phyloP scores from a whole-genome alignment of 176 grass and related monocot species.

The Avena eriantha region DNA sequence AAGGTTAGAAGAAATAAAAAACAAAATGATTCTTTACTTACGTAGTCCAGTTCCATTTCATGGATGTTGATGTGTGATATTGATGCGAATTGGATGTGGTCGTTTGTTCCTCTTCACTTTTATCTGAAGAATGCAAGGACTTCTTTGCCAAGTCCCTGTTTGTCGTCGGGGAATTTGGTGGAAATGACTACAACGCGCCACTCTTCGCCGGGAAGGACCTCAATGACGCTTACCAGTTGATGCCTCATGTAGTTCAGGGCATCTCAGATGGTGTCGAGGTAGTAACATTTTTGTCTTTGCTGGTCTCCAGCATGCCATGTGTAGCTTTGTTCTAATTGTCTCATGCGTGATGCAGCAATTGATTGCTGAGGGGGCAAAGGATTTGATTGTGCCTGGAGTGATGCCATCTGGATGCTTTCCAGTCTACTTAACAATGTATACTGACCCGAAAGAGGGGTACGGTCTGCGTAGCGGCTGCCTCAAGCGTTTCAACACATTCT shows the following conservation, averaged over 20 bases:
- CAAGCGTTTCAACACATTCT: conserved; percentile 71
- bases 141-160: conserved; percentile 71
- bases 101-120: background rate
- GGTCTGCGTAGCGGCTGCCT: conserved; percentile 65
- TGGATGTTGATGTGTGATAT: conserved; percentile 17
- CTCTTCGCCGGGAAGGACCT: conserved; percentile 75
- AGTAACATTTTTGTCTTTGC: conserved; percentile 42
- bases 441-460: conserved; percentile 53
- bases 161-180: conserved; percentile 76
- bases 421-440: conserved; percentile 67
- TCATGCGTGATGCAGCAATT: conserved; percentile 54
- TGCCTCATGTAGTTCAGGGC: conserved; percentile 72
- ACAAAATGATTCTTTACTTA: background rate
- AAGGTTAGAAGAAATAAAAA: conserved; percentile 49
- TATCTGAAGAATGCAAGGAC: conserved; percentile 63
- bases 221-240: conserved; percentile 63
- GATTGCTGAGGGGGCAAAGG: conserved; percentile 78
- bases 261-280: conserved; percentile 72
- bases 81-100: background rate
- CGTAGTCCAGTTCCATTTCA: conserved; percentile 5
- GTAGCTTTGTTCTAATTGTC: background rate
- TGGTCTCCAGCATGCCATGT: background rate
- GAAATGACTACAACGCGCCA: conserved; percentile 81
- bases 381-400: conserved; percentile 89
- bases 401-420: conserved; percentile 89